These are phyloP conservation scores for Strigomonas culicis DNA, from an alignment of 208 protist species.

Conservation along the genomic window DNA sequence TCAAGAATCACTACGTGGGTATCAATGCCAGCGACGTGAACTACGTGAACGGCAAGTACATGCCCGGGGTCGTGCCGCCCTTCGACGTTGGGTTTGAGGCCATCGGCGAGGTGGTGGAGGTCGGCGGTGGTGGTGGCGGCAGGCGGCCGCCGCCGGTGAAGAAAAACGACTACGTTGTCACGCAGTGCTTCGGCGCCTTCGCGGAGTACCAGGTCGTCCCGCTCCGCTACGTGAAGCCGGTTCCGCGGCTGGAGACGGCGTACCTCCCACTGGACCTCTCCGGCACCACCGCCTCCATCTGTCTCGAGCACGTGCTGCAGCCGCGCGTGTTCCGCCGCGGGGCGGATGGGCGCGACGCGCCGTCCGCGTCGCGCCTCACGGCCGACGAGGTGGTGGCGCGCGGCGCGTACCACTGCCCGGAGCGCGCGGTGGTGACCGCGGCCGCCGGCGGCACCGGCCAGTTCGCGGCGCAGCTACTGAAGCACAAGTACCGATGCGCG, in stretches of 20 bases:
- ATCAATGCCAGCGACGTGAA: conserved; percentile 92
- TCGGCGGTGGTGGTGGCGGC: conserved; percentile 37
- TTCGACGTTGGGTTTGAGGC: conserved; percentile 89
- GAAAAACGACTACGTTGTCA: conserved; percentile 58
- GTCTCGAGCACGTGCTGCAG: conserved; percentile 64
- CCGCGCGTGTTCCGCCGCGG: conserved; percentile 62
- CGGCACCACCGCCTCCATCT: conserved; percentile 84
- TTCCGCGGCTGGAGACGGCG: conserved; percentile 38
- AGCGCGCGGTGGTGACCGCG: conserved; percentile 83
- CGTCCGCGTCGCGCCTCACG: no score
- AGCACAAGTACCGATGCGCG: conserved; percentile 65
- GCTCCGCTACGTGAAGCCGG: conserved; percentile 39
- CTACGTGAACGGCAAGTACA: conserved; percentile 80
- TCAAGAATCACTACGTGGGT: conserved; percentile 73
- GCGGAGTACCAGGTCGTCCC: conserved; percentile 70
- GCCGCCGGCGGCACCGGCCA: conserved; percentile 89
- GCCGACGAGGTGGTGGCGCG: no score
- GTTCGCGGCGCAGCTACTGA: conserved; percentile 88
- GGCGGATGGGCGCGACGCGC: no score
- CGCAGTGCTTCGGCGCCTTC: conserved; percentile 76
- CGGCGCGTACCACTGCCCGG: no score
- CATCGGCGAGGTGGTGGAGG: conserved; percentile 65
- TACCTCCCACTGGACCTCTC: conserved; percentile 80
- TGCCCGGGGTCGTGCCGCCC: conserved; percentile 61
- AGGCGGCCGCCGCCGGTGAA: no score